Conservation (phyloP, 441 rosid genomes). For the Rhodomyrtus psidioides region DNA sequence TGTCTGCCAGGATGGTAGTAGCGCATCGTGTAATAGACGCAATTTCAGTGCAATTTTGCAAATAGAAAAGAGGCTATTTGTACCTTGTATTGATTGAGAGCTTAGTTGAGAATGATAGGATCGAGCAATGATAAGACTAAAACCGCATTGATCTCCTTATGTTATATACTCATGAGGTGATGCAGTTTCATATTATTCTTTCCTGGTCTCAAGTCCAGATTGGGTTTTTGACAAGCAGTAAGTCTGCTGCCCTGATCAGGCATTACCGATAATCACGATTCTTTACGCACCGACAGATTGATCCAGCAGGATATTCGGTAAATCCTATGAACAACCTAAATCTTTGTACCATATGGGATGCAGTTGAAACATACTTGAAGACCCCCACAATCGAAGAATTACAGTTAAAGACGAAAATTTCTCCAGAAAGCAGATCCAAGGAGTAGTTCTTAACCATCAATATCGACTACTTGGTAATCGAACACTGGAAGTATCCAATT, state of each 20-base stretch:
- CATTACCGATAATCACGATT: background rate
- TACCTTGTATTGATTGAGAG: background rate
- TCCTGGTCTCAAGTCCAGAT: background rate
- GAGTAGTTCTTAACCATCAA: background rate
- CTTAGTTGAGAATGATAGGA: background rate
- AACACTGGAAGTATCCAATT: background rate
- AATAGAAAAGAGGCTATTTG: background rate
- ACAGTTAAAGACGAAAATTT: background rate
- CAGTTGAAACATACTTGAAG: background rate
- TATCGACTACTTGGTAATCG: background rate
- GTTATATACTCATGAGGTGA: background rate
- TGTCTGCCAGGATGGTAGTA: background rate
- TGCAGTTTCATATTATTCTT: background rate
- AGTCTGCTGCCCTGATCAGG: background rate
- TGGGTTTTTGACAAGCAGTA: background rate
- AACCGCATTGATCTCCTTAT: background rate
- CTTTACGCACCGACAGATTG: background rate
- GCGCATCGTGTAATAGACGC: background rate
- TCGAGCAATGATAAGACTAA: background rate
- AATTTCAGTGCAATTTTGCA: background rate
- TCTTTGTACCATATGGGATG: background rate
- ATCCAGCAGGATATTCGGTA: background rate
- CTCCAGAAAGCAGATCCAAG: background rate
- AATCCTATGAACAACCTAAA: background rate
- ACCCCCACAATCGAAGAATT: background rate